Conservation (phyloP, 352 stramenopile genomes). For the Pythium pyrilobum region DNA sequence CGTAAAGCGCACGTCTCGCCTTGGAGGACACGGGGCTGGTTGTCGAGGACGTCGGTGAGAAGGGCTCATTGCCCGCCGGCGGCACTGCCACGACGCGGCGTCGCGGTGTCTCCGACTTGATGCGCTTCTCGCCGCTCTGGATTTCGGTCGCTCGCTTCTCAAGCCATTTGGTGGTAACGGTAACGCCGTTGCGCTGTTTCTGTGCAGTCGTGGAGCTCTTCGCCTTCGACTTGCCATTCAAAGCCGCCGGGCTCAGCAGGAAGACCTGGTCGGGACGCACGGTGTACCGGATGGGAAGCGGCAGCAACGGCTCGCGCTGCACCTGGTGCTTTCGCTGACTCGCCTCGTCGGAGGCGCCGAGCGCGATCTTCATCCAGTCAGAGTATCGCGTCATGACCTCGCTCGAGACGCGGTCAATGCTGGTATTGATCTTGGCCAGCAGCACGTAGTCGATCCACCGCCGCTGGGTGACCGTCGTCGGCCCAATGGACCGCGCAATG, state of each 20-base stretch:
- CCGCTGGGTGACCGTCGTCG: slow-evolving; percentile 18
- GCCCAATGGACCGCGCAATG: slow-evolving; percentile 38
- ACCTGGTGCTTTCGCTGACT: not conserved
- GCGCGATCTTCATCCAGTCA: slow-evolving; percentile 81
- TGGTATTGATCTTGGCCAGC: slow-evolving; percentile 43
- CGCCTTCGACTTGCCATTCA: slow-evolving; percentile 1
- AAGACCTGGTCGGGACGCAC: slow-evolving; percentile 43
- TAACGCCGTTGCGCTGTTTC: not conserved
- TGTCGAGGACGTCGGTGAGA: slow-evolving; percentile 12
- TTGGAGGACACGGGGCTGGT: slow-evolving; percentile 1
- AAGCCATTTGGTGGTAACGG: slow-evolving; percentile 2
- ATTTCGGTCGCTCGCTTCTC: slow-evolving; percentile 8
- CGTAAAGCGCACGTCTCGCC: not conserved
- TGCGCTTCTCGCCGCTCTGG: slow-evolving; percentile 1
- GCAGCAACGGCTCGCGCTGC: slow-evolving; percentile 30
- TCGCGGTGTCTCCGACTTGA: slow-evolving; percentile 7
- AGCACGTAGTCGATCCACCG: slow-evolving; percentile 46
- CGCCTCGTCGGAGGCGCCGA: slow-evolving; percentile 33
- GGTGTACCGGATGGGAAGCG: slow-evolving; percentile 55
- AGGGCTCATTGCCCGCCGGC: not conserved
- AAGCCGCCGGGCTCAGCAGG: not conserved
- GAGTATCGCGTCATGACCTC: slow-evolving; percentile 41
- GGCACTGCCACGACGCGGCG: not conserved
- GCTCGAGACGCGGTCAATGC: slow-evolving; percentile 28
- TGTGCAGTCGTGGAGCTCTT: not conserved